Base-by-base conservation (phyloP, 352 stramenopile genomes). In the Phytopythium helicoides region DNA sequence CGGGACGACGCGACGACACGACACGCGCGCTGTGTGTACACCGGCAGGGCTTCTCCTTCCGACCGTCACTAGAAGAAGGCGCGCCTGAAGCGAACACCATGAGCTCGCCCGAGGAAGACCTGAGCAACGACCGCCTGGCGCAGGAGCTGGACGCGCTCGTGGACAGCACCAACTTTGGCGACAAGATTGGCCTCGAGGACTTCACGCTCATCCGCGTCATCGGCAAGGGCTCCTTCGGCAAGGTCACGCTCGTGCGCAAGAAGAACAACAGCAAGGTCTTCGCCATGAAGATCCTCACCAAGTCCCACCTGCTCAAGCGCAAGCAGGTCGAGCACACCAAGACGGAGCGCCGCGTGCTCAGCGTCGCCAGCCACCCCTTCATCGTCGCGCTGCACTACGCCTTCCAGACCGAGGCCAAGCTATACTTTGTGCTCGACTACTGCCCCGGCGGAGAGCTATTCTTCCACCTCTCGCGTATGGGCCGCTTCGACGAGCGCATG, bases 361-460 rank as follows among this genome's bases (percentile, higher is more conserved):
- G 89, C 35, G 73, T 94, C n/a, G 89, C 97, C 19, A 96, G 94
- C 60, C 96, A 99, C 71, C 95, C 96, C 35, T 99, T 99, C 76
- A 98, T 99, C 52, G 96, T 98, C 53, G 96, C 95, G 35, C 76
- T 99, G 36, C 92, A 98, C 66, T 99, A 97, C 73, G 94, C 96
- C 22, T 99, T 98, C 73, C 96, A 99, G 78, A 98, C 90, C n/a
- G 52, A 90, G 37, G 87, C 94, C 53, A 99, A 99, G 71, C 80
- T 99, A 23, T 99, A 98, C 71, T 89, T 99, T 38, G 96, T 98
- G 31, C 79, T 99, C 21, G 97, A 99, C 73, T 99, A 99, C 54
- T 98, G 96, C 68, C 88, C 96, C 4, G 97, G 97, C 11, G 97
- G 97, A 26, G 96, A 99, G 66, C 78, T 99, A 26, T 99, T 99